Base-by-base conservation (phyloP, 768 basidiomycete species). In the Pleurotus tuoliensis region DNA sequence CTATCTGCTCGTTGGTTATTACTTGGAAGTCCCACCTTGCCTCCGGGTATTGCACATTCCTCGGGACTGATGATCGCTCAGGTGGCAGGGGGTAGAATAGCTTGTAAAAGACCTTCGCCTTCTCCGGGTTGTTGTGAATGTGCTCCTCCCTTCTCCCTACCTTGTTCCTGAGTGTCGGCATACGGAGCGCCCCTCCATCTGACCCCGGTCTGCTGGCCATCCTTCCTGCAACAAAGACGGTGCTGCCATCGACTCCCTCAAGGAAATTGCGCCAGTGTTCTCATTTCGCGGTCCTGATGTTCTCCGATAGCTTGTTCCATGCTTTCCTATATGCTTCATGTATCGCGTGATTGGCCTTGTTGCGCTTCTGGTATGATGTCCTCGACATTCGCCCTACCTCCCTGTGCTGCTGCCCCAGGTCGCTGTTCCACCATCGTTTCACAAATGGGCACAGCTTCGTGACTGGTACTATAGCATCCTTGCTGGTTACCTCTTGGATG, bases 381-480 rank as follows among this genome's bases (percentile, higher is more conserved):
- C 47, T 18, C 3, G 16, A n/a, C 27, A 49, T 4, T 2, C 24
- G 4, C 12, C 6, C 25, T 15, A 12, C 34, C 13, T 5, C 47
- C 18, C 15, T 49, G 3, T 25, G 47, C 13, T 25, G 8, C 3
- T 24, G 3, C 15, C 22, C 11, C 3, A 69, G 57, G 5, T 66
- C 62, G 0, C 40, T 3, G 1, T 22, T 63, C 62, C 62, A 69
- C 67, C 66, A 69, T 0, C 61, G 13, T n/a, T 63, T 67, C 2
- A 58, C 45, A 34, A 56, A 56, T 0, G 63, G 64, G 38, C 38
- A 50, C 2, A 61, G 63, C 22, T 60, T 53, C 3, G 57, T 16
- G 1, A 25, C 30, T 0, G 61, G 59, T 0, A 64, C 59, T 1
- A 20, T 37, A 0, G 20, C 16, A 3, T 62, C 43, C 6, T 49